A percentile compares a stretch with the other conserved stretches of the same genome.
These are phyloP conservation scores for Dichotomocladium elegans DNA, from an alignment of 371 early-diverging fungal genomes.

Conservation along the genomic window DNA sequence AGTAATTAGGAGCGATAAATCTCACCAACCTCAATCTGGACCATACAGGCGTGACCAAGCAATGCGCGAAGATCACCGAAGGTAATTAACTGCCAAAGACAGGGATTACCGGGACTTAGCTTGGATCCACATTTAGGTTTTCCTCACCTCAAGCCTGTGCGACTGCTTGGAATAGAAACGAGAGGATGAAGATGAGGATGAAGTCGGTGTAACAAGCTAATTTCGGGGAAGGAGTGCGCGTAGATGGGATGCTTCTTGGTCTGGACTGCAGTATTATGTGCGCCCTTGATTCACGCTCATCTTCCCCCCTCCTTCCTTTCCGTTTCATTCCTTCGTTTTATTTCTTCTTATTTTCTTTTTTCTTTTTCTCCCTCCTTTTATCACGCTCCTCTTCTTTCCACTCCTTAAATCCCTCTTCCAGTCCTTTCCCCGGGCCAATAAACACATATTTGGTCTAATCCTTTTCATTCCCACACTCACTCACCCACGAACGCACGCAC, in stretches of 20 bases:
- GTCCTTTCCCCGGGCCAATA: constrained; percentile 7
- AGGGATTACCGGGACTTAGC: too few relatives aligned
- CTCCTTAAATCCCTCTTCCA: constrained; percentile 8
- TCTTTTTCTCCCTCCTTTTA: constrained; percentile 1
- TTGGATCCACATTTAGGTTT: too few relatives aligned
- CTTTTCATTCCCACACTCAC: too few relatives aligned
- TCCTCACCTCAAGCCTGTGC: constrained; percentile 23
- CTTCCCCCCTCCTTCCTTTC: neutral
- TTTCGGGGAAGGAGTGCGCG: constrained; percentile 2
- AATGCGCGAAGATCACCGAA: too few relatives aligned
- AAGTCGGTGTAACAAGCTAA: constrained; percentile 9
- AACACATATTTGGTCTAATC: too few relatives aligned
- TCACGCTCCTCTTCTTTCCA: neutral
- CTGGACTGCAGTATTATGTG: too few relatives aligned
- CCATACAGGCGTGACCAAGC: constrained; percentile 27
- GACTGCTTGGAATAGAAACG: constrained; percentile 27
- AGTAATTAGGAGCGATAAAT: constrained; percentile 29
- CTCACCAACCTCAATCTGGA: constrained; percentile 38
- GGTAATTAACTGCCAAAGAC: too few relatives aligned
- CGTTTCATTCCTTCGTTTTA: neutral
- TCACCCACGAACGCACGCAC: too few relatives aligned
- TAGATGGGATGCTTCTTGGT: too few relatives aligned
- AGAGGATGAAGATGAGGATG: constrained; percentile 19
- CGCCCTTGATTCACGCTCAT: constrained; percentile 1
- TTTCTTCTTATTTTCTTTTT: constrained; percentile 4